Conservation (phyloP, 139 green algal genomes). For the Chlamydomonas asymmetrica region DNA sequence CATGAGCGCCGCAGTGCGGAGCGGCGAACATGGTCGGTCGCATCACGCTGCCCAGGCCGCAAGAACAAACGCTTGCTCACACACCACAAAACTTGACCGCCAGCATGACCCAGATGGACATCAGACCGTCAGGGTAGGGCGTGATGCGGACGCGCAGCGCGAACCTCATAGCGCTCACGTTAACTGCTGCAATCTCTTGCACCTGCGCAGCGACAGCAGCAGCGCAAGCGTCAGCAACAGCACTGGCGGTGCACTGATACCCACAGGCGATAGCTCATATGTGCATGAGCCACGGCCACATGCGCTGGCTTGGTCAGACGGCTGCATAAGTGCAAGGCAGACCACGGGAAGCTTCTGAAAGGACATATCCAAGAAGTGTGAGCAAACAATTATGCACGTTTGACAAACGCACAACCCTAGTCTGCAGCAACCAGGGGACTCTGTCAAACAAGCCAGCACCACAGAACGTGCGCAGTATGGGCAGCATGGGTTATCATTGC, state of each 20-base stretch:
- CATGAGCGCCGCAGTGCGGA: no score
- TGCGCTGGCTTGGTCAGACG: not conserved
- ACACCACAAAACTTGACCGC: constrained; percentile 43
- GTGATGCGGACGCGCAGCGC: constrained; percentile 46
- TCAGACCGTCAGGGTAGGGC: constrained; percentile 43
- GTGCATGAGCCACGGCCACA: not conserved
- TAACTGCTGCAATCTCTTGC: constrained; percentile 42
- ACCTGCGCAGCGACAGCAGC: constrained; percentile 13
- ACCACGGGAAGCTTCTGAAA: not conserved
- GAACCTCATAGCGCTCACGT: constrained; percentile 20
- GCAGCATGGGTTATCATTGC: no score
- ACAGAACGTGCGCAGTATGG: no score
- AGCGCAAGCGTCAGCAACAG: no score
- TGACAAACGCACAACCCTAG: no score
- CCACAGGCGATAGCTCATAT: not conserved
- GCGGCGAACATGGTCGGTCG: no score
- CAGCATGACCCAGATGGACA: constrained; percentile 56
- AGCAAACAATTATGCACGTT: not conserved
- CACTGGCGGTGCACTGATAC: not conserved
- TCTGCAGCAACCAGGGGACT: no score
- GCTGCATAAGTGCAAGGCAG: not conserved
- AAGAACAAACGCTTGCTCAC: no score
- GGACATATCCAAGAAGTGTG: not conserved
- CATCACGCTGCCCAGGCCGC: no score
- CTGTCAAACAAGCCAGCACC: no score